Conservation (phyloP, 2,329 filamentous ascomycete species). For the Hypoxylon sp. region DNA sequence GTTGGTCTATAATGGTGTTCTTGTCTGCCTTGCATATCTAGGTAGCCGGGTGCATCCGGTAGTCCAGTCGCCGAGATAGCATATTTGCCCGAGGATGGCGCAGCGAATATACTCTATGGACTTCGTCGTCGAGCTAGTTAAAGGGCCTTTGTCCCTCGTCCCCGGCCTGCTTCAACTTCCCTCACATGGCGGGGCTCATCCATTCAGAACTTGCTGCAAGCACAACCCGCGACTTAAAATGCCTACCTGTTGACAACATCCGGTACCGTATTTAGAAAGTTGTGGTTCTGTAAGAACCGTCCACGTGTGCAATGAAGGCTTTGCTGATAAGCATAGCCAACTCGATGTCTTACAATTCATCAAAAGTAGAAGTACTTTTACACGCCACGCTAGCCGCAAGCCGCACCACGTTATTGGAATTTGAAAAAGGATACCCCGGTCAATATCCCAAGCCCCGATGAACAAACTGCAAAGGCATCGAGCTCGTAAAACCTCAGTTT, state of each 20-base stretch:
- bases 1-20: constrained; percentile 1
- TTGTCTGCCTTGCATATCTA: constrained; percentile 14
- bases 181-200: background rate
- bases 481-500: constrained; percentile 14
- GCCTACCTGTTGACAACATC: background rate
- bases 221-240: background rate
- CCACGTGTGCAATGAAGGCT: constrained; percentile 31
- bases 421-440: constrained; percentile 14
- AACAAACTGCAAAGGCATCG: background rate
- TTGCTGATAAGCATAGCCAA: constrained; percentile 23
- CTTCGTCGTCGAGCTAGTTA: background rate
- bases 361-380: constrained; percentile 19
- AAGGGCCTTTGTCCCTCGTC: background rate
- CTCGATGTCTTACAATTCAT: background rate
- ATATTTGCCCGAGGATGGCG: constrained; percentile 10
- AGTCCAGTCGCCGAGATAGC: constrained; percentile 14
- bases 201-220: constrained; percentile 2
- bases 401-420: constrained; percentile 1
- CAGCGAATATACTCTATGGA: constrained; percentile 5
- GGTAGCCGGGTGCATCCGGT: constrained; percentile 7
- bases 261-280: constrained; percentile 16
- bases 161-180: constrained; percentile 1
- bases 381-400: background rate
- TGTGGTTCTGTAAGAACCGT: constrained; percentile 11
- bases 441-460: background rate